Base-by-base conservation (phyloP, 768 basidiomycete species). In the Boletellus emodensis region DNA sequence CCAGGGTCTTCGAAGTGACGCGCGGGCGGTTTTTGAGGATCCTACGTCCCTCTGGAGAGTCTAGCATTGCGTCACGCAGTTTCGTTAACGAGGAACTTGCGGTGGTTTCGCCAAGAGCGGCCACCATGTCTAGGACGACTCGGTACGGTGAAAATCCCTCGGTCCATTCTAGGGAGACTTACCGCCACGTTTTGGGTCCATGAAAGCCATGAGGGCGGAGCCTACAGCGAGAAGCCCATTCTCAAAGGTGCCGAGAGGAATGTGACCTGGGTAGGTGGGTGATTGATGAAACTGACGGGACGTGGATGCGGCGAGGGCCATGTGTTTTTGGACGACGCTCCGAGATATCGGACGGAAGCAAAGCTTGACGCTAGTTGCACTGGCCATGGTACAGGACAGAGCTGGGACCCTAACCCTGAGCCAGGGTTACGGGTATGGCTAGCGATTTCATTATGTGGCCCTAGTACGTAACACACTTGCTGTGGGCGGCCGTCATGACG, bases 51-150 rank as follows among this genome's bases (percentile, higher is more conserved):
- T 96, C 93, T 3, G 81, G 67, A 60, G 85, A 84, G 32, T 76
- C 75, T 2, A 89, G 78, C 88, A 97, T 91, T 33, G 65, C 64
- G 55, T 90, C 85, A 30, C 90, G 83, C 42, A 96, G 71, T 41
- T 77, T 75, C 6, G 89, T 84, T 37, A 98, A 75, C 47, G 84
- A 82, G 0, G 82, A 76, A 3, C 89, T 86, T 6, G 93, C 89
- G 1, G 95, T 94, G 1, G 92, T 92, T 70, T 97, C 96, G 20
- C 91, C 92, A 9, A 97, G 78, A 5, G 91, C 88, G 11, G 96
- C 94, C 37, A 98, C 81, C 86, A 99, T 92, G 67, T 99, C 94
- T 97, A 55, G 11, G 13, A n/a, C 2, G 6, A 35, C 24, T 53
- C 26, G 44, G 45, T 26, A 35, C 20, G 17, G n/a, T 11, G 30